Base-by-base conservation (phyloP, 148 eudicot species). In the Limonium bicolor region DNA sequence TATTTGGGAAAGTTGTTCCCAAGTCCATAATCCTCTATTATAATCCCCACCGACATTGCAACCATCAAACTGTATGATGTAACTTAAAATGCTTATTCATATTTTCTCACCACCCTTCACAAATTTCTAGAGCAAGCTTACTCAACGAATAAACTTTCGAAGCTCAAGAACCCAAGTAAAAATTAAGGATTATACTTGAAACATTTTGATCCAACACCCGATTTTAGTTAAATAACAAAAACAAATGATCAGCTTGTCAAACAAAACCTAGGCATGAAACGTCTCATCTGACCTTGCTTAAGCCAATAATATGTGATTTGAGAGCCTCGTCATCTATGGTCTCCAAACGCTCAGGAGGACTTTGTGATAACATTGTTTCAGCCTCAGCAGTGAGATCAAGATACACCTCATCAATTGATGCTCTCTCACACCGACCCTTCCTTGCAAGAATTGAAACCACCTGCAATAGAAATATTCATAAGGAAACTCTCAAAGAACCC, bases 391-490 rank as follows among this genome's bases (percentile, higher is more conserved):
- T 83, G 35, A 88, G 77, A 59, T 88, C 97, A 51, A 88, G 81
- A 70, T 88, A 88, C 25, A 88, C 97, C 69, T 88, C 97, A 58
- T 88, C 97, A 55, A 88, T 88, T 15, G 97, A 88, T 50, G 97
- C 97, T 41, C 94, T 76, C 59, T 88, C 94, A 72, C 97, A 88
- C 31, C 94, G 76, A 50, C 94, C 94, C 59, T 50, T 77, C 60
- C 56, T 70, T 38, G 94, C 54, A 53, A 88, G 94, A 54, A 88
- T 83, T 47, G 97, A 70, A 46, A 88, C 76, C 26, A 88, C 97
- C 97, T 88, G 54, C 57, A 70, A 45, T 45, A 41, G 53, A 63
- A 45, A 33, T n/a, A 20, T 8, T 23, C 34, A 34, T 30, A 32
- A 25, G 41, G 37, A 47, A 23, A 27, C 45, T 58, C 11, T 40